Evolutionary conservation across 805 yeast genomes (phyloP), one percentile per base, ranked within the genome.

Genomic region (Lachancea nothofagi): DNA sequence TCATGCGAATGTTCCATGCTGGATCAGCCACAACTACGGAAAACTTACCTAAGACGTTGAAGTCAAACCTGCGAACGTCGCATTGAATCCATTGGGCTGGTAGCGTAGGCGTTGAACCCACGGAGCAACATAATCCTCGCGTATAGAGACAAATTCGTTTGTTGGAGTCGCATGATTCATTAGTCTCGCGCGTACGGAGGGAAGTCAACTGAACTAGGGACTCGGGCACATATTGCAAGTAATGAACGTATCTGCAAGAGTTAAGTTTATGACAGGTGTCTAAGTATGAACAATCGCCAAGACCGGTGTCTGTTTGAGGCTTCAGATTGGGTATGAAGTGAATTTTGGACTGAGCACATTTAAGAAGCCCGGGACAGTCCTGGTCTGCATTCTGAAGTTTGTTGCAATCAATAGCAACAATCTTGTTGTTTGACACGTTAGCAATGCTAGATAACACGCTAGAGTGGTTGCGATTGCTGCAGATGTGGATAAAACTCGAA

Each of bases 1-100:
- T 82, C 89, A 85, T 88, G 63, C 89, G 96, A 47, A 89, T 89
- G 48, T 87, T 89, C 97, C 97, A 89, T 6, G 96, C 93, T 3
- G 96, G 96, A 59, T 89, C 97, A 0, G 95, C 90, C 40, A 90
- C 75, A 9, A 89, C 78, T 2, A 80, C 87, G 28, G 81, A 88
- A 64, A 84, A 84, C 62, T 82, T 78, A 2, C 97, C 96, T 41
- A 89, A 61, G 5, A 75, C 64, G 17, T 58, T 64, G 51, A 90
- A 78, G 48, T 90, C 88, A 41, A 89, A 69, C 36, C 73, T 68
- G 24, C 87, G 69, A 14, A 89, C 79, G 61, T 89, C 96, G 59
- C 95, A 86, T 41, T 77, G 75, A 44, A 89, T 84, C 93, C 94
- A 85, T 62, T 88, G 97, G 1, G 88, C 67, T 1, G 89, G 83